Conservation (phyloP, 352 stramenopile species). For the Pythium monospermum region DNA sequence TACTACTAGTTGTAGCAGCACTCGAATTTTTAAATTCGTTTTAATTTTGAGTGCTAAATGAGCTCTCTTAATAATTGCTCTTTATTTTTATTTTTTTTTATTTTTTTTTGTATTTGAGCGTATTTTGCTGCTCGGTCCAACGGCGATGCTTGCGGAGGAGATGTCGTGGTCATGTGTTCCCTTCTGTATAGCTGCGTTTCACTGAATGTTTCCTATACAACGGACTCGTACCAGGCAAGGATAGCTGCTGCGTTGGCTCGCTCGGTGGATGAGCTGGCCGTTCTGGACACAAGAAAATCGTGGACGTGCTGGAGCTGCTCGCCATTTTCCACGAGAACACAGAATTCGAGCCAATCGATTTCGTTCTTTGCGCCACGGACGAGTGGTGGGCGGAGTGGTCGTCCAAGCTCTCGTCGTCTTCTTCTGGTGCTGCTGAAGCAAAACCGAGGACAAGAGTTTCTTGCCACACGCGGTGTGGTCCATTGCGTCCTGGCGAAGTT, state of each 20-base stretch:
- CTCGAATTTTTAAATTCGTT: no score
- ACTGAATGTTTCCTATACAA: conserved; percentile 2
- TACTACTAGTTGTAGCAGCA: no score
- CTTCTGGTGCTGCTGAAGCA: no score
- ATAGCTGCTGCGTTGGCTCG: conserved; percentile 19
- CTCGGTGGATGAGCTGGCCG: neutral
- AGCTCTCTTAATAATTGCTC: no score
- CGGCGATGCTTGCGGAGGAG: no score
- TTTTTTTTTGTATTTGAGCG: no score
- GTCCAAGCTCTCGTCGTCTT: neutral
- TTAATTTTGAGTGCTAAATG: no score
- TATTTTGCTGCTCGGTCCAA: no score
- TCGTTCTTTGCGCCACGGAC: conserved; percentile 25
- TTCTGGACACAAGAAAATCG: conserved; percentile 6
- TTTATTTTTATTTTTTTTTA: no score
- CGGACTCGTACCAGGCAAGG: conserved; percentile 48
- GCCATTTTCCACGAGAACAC: conserved; percentile 15
- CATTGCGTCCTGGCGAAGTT: neutral
- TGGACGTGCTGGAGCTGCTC: conserved; percentile 19
- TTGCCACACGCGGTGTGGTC: neutral
- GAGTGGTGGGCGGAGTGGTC: neutral
- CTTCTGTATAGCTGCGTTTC: conserved; percentile 11
- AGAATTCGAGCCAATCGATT: conserved; percentile 20
- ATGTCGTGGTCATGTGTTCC: no score
- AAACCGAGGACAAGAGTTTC: neutral